Evolutionary conservation across 768 basidiomycete genomes (phyloP).

Genomic region (Asterophora lycoperdoides): DNA sequence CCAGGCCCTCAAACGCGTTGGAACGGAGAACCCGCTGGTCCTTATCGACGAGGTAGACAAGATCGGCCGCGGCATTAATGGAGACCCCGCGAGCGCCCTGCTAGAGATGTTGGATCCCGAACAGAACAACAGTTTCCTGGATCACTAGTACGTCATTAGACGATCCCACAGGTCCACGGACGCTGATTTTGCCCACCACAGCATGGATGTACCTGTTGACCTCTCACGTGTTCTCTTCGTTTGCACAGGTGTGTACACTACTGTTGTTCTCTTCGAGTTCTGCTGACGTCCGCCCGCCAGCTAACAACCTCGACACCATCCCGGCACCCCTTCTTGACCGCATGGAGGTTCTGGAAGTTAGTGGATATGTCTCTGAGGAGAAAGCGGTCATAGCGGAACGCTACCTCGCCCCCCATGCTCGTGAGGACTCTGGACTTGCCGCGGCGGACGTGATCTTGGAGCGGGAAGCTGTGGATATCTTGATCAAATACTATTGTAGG

Average conservation of each 20-base stretch:
- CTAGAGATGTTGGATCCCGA: constrained; percentile 94
- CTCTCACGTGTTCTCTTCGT: constrained; percentile 95
- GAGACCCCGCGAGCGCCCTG: constrained; percentile 87
- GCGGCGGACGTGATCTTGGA: constrained; percentile 80
- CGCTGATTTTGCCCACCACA: constrained; percentile 24
- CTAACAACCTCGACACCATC: constrained; percentile 90
- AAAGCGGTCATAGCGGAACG: constrained; percentile 83
- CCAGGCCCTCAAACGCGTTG: constrained; percentile 88
- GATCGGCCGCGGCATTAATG: constrained; percentile 86
- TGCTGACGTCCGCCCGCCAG: constrained; percentile 25
- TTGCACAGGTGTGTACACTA: constrained; percentile 54
- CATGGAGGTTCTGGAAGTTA: constrained; percentile 95
- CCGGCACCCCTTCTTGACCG: constrained; percentile 91
- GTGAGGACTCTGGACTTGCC: constrained; percentile 83
- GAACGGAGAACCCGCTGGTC: constrained; percentile 91
- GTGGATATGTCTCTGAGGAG: constrained; percentile 92
- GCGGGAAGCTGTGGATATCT: constrained; percentile 69
- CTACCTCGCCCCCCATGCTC: constrained; percentile 91
- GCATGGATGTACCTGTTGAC: constrained; percentile 96
- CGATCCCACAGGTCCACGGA: constrained; percentile 2
- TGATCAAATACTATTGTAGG: constrained; percentile 96
- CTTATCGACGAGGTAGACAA: constrained; percentile 97
- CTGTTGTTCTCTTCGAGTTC: not conserved
- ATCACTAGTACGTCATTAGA: constrained; percentile 76
- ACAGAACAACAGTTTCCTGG: constrained; percentile 91